A percentile compares a stretch with the other conserved stretches of the same genome.
Conservation (phyloP, 148 eudicot species). For the Camellia japonica region DNA sequence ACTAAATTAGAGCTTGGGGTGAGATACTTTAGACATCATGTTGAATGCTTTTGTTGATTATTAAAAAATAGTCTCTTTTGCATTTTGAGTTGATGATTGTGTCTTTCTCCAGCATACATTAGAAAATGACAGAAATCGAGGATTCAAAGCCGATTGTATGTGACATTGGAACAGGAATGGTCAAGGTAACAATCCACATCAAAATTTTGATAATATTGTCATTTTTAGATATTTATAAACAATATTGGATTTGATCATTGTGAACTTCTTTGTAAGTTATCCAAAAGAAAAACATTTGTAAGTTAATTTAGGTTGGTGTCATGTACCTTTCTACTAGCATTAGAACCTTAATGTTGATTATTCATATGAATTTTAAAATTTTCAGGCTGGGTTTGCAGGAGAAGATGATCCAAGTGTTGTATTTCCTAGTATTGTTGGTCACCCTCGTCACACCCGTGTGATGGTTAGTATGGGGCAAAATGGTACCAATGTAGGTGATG, state of each 20-base stretch:
- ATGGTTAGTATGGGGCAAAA: slow-evolving; percentile 67
- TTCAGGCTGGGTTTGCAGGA: slow-evolving; percentile 61
- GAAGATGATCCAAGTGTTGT: slow-evolving; percentile 61
- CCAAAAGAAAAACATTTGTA: not conserved
- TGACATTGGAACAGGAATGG: slow-evolving; percentile 15
- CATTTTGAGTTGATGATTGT: too few species aligned
- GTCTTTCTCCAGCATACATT: slow-evolving; percentile 1
- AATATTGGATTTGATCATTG: not conserved
- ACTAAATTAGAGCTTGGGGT: too few species aligned
- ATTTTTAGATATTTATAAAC: too few species aligned
- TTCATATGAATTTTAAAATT: not conserved
- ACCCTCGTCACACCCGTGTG: slow-evolving; percentile 61
- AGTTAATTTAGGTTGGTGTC: too few species aligned
- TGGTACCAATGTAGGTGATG: slow-evolving; percentile 59
- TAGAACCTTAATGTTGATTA: not conserved
- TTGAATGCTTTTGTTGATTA: too few species aligned
- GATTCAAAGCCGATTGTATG: slow-evolving; percentile 1
- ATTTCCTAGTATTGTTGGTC: slow-evolving; percentile 56
- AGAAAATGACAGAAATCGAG: slow-evolving; percentile 14
- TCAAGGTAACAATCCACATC: slow-evolving; percentile 6
- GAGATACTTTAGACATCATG: too few species aligned
- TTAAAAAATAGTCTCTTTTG: too few species aligned
- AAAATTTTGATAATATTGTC: too few species aligned
- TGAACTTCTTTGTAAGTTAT: not conserved
- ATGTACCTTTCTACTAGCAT: too few species aligned